These are phyloP conservation scores for Amorphotheca resinae DNA, from an alignment of 495 filamentous ascomycete species.

Conservation along the genomic window DNA sequence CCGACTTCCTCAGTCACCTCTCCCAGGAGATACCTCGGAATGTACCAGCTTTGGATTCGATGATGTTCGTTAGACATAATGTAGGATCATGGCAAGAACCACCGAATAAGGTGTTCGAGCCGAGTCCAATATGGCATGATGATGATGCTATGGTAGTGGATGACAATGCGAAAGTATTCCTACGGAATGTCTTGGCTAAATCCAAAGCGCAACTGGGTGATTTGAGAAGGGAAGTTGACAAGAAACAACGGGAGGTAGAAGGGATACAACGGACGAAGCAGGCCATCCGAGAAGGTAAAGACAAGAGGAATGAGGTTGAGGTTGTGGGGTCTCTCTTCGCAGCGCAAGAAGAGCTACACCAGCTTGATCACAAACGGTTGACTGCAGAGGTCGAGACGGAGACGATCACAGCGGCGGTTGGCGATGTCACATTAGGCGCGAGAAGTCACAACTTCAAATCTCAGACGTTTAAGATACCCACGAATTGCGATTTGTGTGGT, in stretches of 20 bases:
- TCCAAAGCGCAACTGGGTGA: constrained; percentile 73
- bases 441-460: constrained; percentile 94
- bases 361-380: constrained; percentile 72
- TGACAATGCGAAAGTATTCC: constrained; percentile 73
- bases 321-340: constrained; percentile 64
- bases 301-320: constrained; percentile 73
- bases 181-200: constrained; percentile 83
- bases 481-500: constrained; percentile 92
- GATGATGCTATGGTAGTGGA: constrained; percentile 72
- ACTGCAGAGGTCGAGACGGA: constrained; percentile 86
- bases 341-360: constrained; percentile 72
- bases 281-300: constrained; percentile 63
- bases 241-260: constrained; percentile 74
- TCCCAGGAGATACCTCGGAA: constrained; percentile 78
- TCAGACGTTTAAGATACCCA: constrained; percentile 96
- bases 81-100: constrained; percentile 71
- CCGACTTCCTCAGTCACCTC: constrained; percentile 55
- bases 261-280: constrained; percentile 56
- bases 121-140: constrained; percentile 95
- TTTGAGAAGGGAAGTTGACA: constrained; percentile 67
- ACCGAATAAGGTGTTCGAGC: constrained; percentile 72
- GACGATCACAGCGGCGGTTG: constrained; percentile 74
- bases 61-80: constrained; percentile 96
- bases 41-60: constrained; percentile 74
- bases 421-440: constrained; percentile 81